Evolutionary conservation across 176 grass and related monocot species (phyloP), one percentile per base, ranked within the genome.

Genomic region (Triticum aestivum): DNA sequence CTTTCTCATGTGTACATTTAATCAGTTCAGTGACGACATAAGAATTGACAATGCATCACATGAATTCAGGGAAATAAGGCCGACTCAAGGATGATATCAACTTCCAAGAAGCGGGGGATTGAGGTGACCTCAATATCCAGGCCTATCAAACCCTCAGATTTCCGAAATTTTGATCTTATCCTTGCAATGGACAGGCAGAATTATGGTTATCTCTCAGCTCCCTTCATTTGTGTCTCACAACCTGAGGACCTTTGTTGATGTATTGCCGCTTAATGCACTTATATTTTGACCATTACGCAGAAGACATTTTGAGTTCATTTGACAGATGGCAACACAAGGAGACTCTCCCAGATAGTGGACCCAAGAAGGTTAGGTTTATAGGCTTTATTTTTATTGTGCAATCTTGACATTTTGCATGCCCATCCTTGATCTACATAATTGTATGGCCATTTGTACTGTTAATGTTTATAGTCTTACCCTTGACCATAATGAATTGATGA

Each of bases 181-280:
- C 90, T 98, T 77, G 93, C 93, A 35, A 98, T 98, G 96, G 96
- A 98, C 77, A 94, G 91, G 88, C 93, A 98, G 86, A 98, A 98
- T 52, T 92, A 84, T 89, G 91, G 96, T 98, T 38, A 3, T 83
- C 27, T 83, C 86, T 83, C 27, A 58, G 38, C 24, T 69, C 26
- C 20, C 49, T 35, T 85, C 8, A 14, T 67, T 65, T 66, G 18
- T 82, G 51, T 85, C 83, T 67, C 18, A 47, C 9, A 59, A 67
- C 17, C 6, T 47, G 67, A 37, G 8, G 0, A 11, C 12, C 61
- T 59, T 73, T 72, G 32, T 87, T 83, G 34, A 47, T 61, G 33
- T 75, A 1, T 27, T n/a, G 10, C 20, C 87, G 3, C 66, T 73
- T 87, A 58, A 90, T 71, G 44, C 26, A 26, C n/a, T 66, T 87